phyloP scores from a whole-genome alignment of 768 basidiomycete species.

The Serendipita indica region DNA sequence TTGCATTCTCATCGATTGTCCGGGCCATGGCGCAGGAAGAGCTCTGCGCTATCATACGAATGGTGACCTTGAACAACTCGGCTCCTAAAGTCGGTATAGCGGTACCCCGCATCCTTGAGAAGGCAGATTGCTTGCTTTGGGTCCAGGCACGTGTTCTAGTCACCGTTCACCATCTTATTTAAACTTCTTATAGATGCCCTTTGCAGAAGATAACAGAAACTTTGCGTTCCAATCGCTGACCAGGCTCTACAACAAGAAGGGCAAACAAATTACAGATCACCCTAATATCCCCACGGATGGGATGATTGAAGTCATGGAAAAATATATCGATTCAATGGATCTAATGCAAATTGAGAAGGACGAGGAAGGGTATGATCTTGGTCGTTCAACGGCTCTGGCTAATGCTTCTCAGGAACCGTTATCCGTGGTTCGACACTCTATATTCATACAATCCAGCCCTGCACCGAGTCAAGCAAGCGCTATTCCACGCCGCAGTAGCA shows the following conservation, averaged over 20 bases:
- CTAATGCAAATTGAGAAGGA: constrained; percentile 64
- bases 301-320: constrained; percentile 69
- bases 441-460: constrained; percentile 79
- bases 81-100: constrained; percentile 83
- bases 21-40: constrained; percentile 59
- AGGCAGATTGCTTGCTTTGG: constrained; percentile 73
- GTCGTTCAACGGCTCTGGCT: not conserved
- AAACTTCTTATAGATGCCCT: constrained; percentile 56
- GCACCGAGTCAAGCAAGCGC: constrained; percentile 84
- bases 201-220: constrained; percentile 83
- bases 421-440: constrained; percentile 62
- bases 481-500: constrained; percentile 75
- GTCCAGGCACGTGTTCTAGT: constrained; percentile 39
- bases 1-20: constrained; percentile 74
- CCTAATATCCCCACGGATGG: constrained; percentile 67
- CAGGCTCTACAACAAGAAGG: constrained; percentile 55
- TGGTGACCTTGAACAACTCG: constrained; percentile 54
- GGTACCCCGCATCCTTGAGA: constrained; percentile 42
- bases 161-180: not conserved
- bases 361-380: constrained; percentile 46
- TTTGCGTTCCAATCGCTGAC: constrained; percentile 76
- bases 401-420: constrained; percentile 32
- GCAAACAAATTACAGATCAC: constrained; percentile 58
- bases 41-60: constrained; percentile 66
- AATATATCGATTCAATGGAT: constrained; percentile 81